Conservation (phyloP, 176 grass and related monocot species). For the Triticum monococcum region DNA sequence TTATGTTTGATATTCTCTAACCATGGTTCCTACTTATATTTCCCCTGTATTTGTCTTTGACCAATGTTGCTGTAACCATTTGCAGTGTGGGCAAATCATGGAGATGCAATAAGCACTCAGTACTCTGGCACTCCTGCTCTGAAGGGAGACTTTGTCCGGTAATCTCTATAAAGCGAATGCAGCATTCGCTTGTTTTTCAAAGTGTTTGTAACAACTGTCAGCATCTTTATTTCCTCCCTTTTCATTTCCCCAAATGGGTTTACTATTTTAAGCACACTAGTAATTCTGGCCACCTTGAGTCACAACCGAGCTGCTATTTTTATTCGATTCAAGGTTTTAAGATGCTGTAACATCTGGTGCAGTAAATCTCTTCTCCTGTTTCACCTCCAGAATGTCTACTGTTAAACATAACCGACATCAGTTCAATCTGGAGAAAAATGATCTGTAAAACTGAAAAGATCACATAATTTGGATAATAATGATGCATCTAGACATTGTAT, state of each 20-base stretch:
- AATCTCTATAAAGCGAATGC: slow-evolving; percentile 21
- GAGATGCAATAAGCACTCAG: slow-evolving; percentile 94
- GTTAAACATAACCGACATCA: background rate
- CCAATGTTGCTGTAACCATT: slow-evolving; percentile 12
- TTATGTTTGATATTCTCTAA: background rate
- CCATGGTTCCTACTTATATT: background rate
- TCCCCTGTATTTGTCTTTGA: slow-evolving; percentile 1
- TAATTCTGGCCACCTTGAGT: background rate
- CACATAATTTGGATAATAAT: background rate
- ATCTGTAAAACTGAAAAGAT: background rate
- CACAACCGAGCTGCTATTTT: background rate
- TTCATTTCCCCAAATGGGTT: background rate
- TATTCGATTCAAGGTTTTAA: background rate
- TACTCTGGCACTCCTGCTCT: slow-evolving; percentile 95
- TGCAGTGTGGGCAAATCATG: slow-evolving; percentile 98
- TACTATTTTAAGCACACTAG: background rate
- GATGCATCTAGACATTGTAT: background rate
- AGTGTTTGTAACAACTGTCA: background rate
- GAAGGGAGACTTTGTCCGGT: slow-evolving; percentile 97
- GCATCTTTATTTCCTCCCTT: background rate
- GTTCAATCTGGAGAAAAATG: background rate
- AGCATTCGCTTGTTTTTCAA: background rate
- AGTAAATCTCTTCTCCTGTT: background rate
- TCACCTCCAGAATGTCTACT: background rate
- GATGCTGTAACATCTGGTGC: background rate